Conservation (phyloP, 768 basidiomycete species). For the Lentinula detonsa region DNA sequence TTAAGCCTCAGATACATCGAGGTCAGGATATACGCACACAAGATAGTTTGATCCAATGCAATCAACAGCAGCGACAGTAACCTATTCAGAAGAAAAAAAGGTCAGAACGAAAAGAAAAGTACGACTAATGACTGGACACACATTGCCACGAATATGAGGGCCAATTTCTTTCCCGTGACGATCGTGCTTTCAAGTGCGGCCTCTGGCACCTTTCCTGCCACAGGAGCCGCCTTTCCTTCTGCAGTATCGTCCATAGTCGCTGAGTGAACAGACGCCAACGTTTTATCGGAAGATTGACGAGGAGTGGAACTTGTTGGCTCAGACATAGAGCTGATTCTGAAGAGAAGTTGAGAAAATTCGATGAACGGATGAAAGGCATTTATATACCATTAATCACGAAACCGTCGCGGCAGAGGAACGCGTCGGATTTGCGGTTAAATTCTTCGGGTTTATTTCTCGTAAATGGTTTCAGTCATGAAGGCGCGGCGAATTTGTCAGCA, state of each 20-base stretch:
- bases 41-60: constrained; percentile 32
- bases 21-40: constrained; percentile 11
- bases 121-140: neutral
- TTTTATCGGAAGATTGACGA: neutral
- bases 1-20: neutral
- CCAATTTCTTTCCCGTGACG: constrained; percentile 5
- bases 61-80: constrained; percentile 17
- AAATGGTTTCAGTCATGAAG: neutral
- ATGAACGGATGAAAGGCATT: neutral
- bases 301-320: neutral
- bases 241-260: neutral
- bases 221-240: neutral
- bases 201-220: neutral
- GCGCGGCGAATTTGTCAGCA: neutral
- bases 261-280: neutral
- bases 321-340: neutral
- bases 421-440: neutral
- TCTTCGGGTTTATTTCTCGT: neutral
- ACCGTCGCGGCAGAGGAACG: neutral
- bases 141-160: constrained; percentile 5
- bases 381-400: neutral
- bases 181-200: neutral
- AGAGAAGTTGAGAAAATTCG: neutral
- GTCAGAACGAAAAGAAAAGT: neutral
- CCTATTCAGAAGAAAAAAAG: neutral